These are phyloP conservation scores for Leptoxyphium fumago DNA, from an alignment of 2,329 filamentous ascomycete species.

Conservation along the genomic window DNA sequence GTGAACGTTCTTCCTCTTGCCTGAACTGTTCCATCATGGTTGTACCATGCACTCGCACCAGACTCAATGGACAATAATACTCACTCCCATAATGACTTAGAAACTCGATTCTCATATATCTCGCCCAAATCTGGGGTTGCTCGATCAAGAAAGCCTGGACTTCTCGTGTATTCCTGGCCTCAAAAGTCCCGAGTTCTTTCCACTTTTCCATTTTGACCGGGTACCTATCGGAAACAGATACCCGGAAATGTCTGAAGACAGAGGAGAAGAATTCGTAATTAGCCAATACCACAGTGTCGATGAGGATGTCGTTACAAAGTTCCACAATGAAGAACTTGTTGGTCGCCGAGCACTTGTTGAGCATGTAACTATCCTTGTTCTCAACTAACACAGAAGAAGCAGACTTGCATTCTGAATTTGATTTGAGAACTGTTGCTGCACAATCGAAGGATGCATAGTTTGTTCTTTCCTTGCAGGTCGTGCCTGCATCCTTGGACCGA, in stretches of 20 bases:
- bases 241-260: slow-evolving; percentile 79
- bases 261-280: slow-evolving; percentile 99
- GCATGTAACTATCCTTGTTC: slow-evolving; percentile 98
- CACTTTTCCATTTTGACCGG: slow-evolving; percentile 86
- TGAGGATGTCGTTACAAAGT: slow-evolving; percentile 69
- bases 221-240: slow-evolving; percentile 89
- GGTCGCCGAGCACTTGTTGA: slow-evolving; percentile 71
- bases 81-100: slow-evolving; percentile 89
- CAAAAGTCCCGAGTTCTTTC: slow-evolving; percentile 75
- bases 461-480: slow-evolving; percentile 93
- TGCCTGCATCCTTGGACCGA: slow-evolving; percentile 83
- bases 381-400: slow-evolving; percentile 80
- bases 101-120: slow-evolving; percentile 85
- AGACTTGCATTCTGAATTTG: slow-evolving; percentile 73
- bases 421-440: slow-evolving; percentile 83
- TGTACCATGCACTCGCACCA: slow-evolving; percentile 82
- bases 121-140: slow-evolving; percentile 88
- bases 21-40: slow-evolving; percentile 90
- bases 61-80: slow-evolving; percentile 85
- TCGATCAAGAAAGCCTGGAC: slow-evolving; percentile 91
- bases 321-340: slow-evolving; percentile 95
- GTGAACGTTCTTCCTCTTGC: slow-evolving; percentile 59
- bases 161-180: slow-evolving; percentile 82
- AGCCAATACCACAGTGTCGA: slow-evolving; percentile 91
- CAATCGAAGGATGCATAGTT: slow-evolving; percentile 97